phyloP scores from a whole-genome alignment of 202 grass and related monocot species.

The Panicum virgatum region DNA sequence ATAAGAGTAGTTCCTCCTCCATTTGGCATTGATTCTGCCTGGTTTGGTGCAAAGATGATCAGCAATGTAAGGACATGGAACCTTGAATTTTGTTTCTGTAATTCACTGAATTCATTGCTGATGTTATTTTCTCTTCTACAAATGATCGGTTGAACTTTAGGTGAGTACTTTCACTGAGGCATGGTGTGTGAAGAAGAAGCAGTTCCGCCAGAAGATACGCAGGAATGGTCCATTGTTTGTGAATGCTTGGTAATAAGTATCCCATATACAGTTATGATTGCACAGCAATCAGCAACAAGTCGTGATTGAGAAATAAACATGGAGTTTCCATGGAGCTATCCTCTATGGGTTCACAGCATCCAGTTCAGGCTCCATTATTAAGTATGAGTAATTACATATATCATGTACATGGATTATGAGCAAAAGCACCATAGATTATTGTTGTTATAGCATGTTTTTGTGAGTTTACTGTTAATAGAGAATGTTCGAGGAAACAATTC shows the following conservation, averaged over 20 bases:
- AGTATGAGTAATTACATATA: not conserved
- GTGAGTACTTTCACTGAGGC: constrained; percentile 78
- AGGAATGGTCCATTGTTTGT: constrained; percentile 47
- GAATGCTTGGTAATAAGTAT: constrained; percentile 52
- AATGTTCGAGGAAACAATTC: too few relatives aligned
- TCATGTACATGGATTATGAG: not conserved
- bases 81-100: not conserved
- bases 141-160: constrained; percentile 38
- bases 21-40: constrained; percentile 73
- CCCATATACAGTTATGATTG: not conserved
- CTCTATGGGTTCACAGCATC: constrained; percentile 3
- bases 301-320: not conserved
- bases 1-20: constrained; percentile 74
- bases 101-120: not conserved
- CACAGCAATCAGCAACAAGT: too few relatives aligned
- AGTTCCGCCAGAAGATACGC: constrained; percentile 59
- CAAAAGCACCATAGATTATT: not conserved
- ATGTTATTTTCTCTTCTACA: not conserved
- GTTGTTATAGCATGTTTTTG: constrained; percentile 3
- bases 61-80: constrained; percentile 66
- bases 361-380: not conserved
- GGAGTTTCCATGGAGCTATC: not conserved
- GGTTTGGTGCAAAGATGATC: constrained; percentile 90
- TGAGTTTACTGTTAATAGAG: not conserved
- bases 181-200: constrained; percentile 86